Evolutionary conservation across 1,139 yeast genomes (phyloP).

Genomic region (Yamadazyma atlantica): DNA sequence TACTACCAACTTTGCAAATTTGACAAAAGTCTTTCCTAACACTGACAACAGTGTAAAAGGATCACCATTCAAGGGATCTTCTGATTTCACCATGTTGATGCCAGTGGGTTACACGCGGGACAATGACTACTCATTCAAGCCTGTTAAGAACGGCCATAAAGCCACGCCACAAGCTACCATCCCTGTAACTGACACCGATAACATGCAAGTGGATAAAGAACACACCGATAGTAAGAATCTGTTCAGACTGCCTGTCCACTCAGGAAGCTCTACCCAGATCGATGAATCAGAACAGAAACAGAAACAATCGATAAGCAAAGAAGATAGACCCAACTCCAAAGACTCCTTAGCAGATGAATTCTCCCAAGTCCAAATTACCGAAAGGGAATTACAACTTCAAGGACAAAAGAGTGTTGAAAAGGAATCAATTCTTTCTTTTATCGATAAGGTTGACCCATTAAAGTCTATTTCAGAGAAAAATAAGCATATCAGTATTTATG

Average conservation of each 20-base stretch:
- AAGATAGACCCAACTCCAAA: conserved; percentile 11
- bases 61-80: conserved; percentile 22
- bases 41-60: conserved; percentile 11
- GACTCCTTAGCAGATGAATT: conserved; percentile 32
- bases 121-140: conserved; percentile 12
- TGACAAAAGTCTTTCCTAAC: conserved; percentile 27
- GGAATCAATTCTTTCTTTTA: conserved; percentile 31
- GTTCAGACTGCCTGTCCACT: no score
- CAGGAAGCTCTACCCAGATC: background rate
- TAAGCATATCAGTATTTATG: conserved; percentile 36
- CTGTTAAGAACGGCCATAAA: conserved; percentile 1
- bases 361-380: conserved; percentile 39
- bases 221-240: conserved; percentile 5
- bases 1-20: conserved; percentile 17
- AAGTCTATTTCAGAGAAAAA: conserved; percentile 32
- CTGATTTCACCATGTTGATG: conserved; percentile 41
- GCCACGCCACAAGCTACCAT: no score
- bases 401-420: conserved; percentile 1
- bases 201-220: conserved; percentile 12
- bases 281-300: background rate
- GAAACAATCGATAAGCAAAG: no score
- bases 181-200: conserved; percentile 11
- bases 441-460: conserved; percentile 45
- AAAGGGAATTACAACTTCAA: conserved; percentile 9
- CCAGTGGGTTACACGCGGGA: conserved; percentile 16